Base-by-base conservation (phyloP, 805 yeast genomes). In the Starmera caribaea region DNA sequence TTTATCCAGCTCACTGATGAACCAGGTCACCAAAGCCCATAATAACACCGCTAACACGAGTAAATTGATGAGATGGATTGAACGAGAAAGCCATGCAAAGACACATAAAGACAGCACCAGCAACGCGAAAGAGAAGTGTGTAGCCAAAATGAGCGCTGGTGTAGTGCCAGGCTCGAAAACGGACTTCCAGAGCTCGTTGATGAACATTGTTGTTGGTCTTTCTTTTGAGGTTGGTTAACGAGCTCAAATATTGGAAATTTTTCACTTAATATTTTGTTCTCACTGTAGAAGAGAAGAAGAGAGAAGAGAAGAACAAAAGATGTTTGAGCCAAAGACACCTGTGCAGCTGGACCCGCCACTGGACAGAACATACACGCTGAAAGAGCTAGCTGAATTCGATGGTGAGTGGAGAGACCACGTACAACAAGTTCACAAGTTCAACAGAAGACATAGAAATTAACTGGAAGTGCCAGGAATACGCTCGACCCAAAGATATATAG, bases 111-210 rank as follows among this genome's bases (percentile, higher is more conserved):
- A 69, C 5, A 73, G 36, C 11, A 78, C 65, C 41, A 92, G 68
- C 10, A 81, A 68, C 1, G 72, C 65, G 53, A 92, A 92, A 2
- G 96, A 82, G 2, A 66, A 71, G 57, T 92, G 97, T 0, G 97
- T 90, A 2, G 97, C 97, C 31, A 71, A 68, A n/a, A 88, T 69
- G 38, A 92, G 69, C 1, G 94, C 87, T 1, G 97, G 96, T 1
- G 92, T 75, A 1, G 95, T 76, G 1, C 98, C 98, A 6, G 97
- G 97, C 14, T 86, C 79, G 61, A 90, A 85, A 24, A 92, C 76
- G 12, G 95, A 84, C 41, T 83, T 80, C 97, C 97, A 89, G 34
- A 90, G 69, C 21, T 83, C 94, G 21, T 61, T 65, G 30, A 82
- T 42, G 54, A 79, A 79, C 14, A 62, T 38, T 32, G 47, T 40